Evolutionary conservation across 176 grass and related monocot genomes (phyloP), one percentile per base, ranked within the genome.

Genomic region (Bonia amplexicaulis): DNA sequence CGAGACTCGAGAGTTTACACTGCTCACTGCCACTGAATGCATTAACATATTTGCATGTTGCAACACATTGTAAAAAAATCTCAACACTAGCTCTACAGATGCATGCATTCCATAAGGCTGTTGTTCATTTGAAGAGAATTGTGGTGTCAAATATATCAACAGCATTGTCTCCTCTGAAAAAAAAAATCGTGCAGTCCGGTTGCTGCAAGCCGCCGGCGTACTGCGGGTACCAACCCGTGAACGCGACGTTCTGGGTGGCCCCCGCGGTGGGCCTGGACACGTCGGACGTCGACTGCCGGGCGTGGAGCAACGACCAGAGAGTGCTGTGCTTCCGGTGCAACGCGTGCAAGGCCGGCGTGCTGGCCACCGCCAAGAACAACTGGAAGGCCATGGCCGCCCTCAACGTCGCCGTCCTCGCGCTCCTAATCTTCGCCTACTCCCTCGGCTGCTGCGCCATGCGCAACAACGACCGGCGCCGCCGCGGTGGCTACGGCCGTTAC

Each of bases 191-290:
- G 46, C 86, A 96, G 91, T 93, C 94, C 5, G 89, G 94, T 0
- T 96, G 94, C 79, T 96, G 94, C 78, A 93, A 96, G 80, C 94
- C 94, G 46, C 94, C 94, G 27, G 92, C 84, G 58, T 93, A 91
- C 79, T 96, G 94, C 66, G 86, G 84, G 61, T 89, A 82, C 69
- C 22, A 76, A 59, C 26, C 71, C 33, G 79, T 92, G 62, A 96
- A 93, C 73, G 76, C 80, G 20, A 96, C 94, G 59, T 89, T 76
- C 67, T 93, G 89, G 84, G 58, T 47, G 29, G 13, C 64, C n/a
- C 88, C 91, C 1, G 71, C 58, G 61, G 11, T 60, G 12, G 71
- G 89, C 11, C 29, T 63, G 78, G 80, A 46, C 7, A 46, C 53
- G 62, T 73, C 89, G 33, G 79, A 85, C 12, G 31, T 42, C 11